phyloP scores from a whole-genome alignment of 352 stramenopile genomes.

The Pythium grandisporangium region DNA sequence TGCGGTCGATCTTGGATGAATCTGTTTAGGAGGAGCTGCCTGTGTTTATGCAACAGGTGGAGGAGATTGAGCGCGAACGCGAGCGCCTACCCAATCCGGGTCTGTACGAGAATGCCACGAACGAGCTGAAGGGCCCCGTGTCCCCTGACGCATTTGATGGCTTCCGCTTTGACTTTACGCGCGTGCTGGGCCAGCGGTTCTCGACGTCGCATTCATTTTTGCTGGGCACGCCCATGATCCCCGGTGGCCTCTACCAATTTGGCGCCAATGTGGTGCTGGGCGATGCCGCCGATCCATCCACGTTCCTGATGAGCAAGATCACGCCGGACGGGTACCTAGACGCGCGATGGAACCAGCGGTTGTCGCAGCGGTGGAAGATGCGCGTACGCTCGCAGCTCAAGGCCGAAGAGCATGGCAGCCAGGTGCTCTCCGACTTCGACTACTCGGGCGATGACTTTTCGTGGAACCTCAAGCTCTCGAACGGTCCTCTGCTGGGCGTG shows the following conservation, averaged over 20 bases:
- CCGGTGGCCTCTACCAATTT: slow-evolving; percentile 79
- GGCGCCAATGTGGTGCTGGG: slow-evolving; percentile 73
- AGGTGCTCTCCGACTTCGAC: slow-evolving; percentile 79
- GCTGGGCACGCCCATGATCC: slow-evolving; percentile 77
- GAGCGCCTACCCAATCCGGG: slow-evolving; percentile 65
- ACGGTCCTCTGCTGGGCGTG: slow-evolving; percentile 75
- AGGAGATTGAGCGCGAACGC: slow-evolving; percentile 72
- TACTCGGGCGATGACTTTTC: slow-evolving; percentile 78
- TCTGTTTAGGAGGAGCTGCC: slow-evolving; percentile 34
- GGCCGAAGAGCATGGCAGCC: slow-evolving; percentile 64
- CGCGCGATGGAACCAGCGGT: slow-evolving; percentile 74
- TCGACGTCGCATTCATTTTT: slow-evolving; percentile 80
- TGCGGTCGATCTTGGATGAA: slow-evolving; percentile 1
- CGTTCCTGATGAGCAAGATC: slow-evolving; percentile 83
- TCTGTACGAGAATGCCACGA: slow-evolving; percentile 77
- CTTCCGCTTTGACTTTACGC: slow-evolving; percentile 84
- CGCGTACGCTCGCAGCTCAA: slow-evolving; percentile 81
- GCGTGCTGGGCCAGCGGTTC: slow-evolving; percentile 71
- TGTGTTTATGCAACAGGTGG: slow-evolving; percentile 77
- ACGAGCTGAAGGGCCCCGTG: slow-evolving; percentile 75
- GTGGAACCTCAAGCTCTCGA: slow-evolving; percentile 87
- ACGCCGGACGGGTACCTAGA: slow-evolving; percentile 79
- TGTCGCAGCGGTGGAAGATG: slow-evolving; percentile 75
- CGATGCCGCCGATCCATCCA: slow-evolving; percentile 70
- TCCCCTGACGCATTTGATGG: slow-evolving; percentile 78